These are phyloP conservation scores for Cercospora janseana DNA, from an alignment of 2,329 filamentous ascomycete genomes.

Conservation along the genomic window DNA sequence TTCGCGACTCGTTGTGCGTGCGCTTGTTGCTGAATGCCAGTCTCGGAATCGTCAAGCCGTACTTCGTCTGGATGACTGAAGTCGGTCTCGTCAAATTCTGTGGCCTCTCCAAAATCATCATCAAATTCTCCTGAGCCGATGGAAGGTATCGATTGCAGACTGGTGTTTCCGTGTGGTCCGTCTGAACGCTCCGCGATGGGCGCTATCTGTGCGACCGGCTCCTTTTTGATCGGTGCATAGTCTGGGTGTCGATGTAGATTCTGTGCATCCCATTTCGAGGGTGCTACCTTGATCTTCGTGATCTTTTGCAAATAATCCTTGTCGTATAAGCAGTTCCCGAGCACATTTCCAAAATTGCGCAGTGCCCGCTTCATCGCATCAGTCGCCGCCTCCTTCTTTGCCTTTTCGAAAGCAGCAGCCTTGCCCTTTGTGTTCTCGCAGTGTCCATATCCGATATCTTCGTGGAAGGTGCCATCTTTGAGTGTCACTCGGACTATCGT, in stretches of 20 bases:
- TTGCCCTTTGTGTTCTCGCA: constrained; percentile 97
- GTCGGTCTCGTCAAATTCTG: constrained; percentile 57
- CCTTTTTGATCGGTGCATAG: constrained; percentile 62
- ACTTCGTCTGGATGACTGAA: constrained; percentile 72
- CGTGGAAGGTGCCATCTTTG: constrained; percentile 91
- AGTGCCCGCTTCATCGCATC: constrained; percentile 88
- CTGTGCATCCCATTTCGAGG: constrained; percentile 74
- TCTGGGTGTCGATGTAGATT: constrained; percentile 79
- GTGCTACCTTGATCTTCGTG: constrained; percentile 79
- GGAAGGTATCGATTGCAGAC: constrained; percentile 34
- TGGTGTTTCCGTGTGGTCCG: constrained; percentile 30
- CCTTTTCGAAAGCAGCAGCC: constrained; percentile 94
- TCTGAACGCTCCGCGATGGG: constrained; percentile 16
- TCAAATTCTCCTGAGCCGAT: constrained; percentile 47
- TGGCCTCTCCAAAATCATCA: constrained; percentile 55
- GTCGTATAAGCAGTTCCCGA: constrained; percentile 99
- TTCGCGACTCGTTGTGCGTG: constrained; percentile 25
- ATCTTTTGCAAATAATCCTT: constrained; percentile 89
- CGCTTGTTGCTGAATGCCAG: constrained; percentile 19
- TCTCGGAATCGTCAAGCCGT: constrained; percentile 48
- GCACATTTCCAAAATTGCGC: constrained; percentile 88
- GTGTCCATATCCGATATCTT: constrained; percentile 95
- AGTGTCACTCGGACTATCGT: constrained; percentile 89
- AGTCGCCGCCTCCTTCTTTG: constrained; percentile 96
- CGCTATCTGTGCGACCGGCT: constrained; percentile 35